Percentiles rank a stretch among this genome's conserved stretches.
These are phyloP conservation scores for Teratosphaeria epicoccoides DNA, from an alignment of 2,329 filamentous ascomycete genomes.

Conservation along the genomic window DNA sequence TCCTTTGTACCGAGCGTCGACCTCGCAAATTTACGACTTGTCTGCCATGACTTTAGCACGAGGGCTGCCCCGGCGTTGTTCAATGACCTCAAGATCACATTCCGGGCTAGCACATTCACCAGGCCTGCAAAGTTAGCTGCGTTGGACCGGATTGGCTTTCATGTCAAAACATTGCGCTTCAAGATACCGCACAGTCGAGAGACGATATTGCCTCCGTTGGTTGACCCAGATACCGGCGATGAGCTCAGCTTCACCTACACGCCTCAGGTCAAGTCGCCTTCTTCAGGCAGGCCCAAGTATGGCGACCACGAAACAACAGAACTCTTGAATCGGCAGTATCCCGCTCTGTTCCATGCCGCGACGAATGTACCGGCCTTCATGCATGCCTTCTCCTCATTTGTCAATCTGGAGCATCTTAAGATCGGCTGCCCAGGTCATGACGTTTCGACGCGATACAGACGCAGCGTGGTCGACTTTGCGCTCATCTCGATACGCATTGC, in stretches of 20 bases:
- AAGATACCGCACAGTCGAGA: constrained; percentile 63
- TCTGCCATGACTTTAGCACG: constrained; percentile 60
- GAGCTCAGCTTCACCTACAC: constrained; percentile 75
- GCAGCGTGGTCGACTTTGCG: constrained; percentile 75
- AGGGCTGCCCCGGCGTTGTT: constrained; percentile 61
- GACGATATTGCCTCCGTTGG: constrained; percentile 73
- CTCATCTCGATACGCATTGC: constrained; percentile 79
- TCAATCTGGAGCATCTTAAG: constrained; percentile 61
- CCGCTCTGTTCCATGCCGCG: constrained; percentile 78
- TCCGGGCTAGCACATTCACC: constrained; percentile 65
- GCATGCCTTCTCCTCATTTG: constrained; percentile 56
- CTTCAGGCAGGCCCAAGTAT: constrained; percentile 60
- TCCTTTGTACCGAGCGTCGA: constrained; percentile 32
- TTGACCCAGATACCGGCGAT: constrained; percentile 64
- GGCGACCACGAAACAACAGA: constrained; percentile 69
- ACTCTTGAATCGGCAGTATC: constrained; percentile 75
- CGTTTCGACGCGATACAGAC: constrained; percentile 55
- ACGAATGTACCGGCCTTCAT: constrained; percentile 82
- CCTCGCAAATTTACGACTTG: constrained; percentile 46
- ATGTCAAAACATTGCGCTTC: constrained; percentile 71
- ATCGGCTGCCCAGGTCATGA: constrained; percentile 67
- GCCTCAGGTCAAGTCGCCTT: constrained; percentile 54
- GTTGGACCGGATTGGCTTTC: constrained; percentile 64
- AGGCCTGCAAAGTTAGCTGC: constrained; percentile 62
- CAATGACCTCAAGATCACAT: constrained; percentile 56